phyloP scores from a whole-genome alignment of 1,284 basidiomycete species.

The Bothia castanella region DNA sequence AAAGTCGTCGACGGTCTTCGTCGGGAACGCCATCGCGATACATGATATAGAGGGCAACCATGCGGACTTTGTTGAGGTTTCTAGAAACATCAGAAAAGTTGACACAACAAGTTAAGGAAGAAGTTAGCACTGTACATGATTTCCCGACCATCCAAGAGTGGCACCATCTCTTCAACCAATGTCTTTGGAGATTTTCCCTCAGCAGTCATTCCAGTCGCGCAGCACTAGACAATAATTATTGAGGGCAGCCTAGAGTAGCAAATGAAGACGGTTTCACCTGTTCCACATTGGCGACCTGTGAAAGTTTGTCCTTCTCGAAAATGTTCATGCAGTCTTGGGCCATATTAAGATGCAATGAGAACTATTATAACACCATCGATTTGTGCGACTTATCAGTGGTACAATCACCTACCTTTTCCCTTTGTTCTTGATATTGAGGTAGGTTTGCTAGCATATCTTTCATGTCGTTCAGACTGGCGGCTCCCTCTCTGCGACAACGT shows the following conservation, averaged over 20 bases:
- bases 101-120: not conserved
- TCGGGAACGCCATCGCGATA: conserved; percentile 96
- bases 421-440: conserved; percentile 93
- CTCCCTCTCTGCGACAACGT: conserved; percentile 55
- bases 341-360: conserved; percentile 95
- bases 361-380: conserved; percentile 45
- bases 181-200: conserved; percentile 90
- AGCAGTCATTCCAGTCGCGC: conserved; percentile 84
- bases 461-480: conserved; percentile 92
- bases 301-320: conserved; percentile 86
- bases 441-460: conserved; percentile 97
- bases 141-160: conserved; percentile 82
- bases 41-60: conserved; percentile 95
- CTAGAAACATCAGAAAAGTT: conserved; percentile 39
- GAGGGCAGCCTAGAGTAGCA: not conserved
- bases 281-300: conserved; percentile 87
- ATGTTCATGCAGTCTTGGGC: conserved; percentile 95
- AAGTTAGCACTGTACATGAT: conserved; percentile 57
- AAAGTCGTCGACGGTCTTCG: conserved; percentile 90
- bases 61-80: conserved; percentile 89
- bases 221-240: conserved; percentile 53
- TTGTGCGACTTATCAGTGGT: not conserved
- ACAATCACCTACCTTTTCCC: conserved; percentile 73
- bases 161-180: conserved; percentile 98
- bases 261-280: conserved; percentile 55